Percentiles rank a stretch among this genome's conserved stretches.
These are phyloP conservation scores for Lasiosphaeris hirsuta DNA, from an alignment of 495 filamentous ascomycete genomes.

Conservation along the genomic window DNA sequence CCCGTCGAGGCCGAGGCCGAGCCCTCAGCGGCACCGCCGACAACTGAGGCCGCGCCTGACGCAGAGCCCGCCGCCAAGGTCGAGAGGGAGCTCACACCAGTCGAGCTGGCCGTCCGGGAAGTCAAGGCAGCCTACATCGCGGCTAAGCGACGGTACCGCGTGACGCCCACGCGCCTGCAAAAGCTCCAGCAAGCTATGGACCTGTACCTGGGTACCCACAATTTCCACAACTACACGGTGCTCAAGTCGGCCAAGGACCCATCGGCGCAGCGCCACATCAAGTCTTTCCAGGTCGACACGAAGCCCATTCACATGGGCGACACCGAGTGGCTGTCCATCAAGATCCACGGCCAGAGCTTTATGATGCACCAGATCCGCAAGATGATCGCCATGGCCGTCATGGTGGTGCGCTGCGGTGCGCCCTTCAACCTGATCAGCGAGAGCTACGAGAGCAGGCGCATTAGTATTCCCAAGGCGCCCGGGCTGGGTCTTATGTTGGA, in stretches of 20 bases:
- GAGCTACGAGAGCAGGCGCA: slow-evolving; percentile 60
- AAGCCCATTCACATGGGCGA: slow-evolving; percentile 79
- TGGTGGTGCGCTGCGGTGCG: slow-evolving; percentile 78
- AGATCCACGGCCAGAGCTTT: slow-evolving; percentile 95
- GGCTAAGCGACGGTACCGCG: slow-evolving; percentile 78
- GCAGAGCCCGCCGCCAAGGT: slow-evolving; percentile 14
- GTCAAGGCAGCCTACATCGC: slow-evolving; percentile 73
- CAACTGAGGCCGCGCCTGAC: slow-evolving; percentile 4
- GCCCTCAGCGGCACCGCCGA: neutral
- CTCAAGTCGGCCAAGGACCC: slow-evolving; percentile 76
- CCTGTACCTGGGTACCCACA: slow-evolving; percentile 74
- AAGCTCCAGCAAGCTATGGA: slow-evolving; percentile 68
- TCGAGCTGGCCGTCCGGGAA: slow-evolving; percentile 64
- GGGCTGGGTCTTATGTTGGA: slow-evolving; percentile 85
- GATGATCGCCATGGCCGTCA: slow-evolving; percentile 90
- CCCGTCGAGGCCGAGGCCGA: neutral
- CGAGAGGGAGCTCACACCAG: slow-evolving; percentile 37
- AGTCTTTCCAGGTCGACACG: slow-evolving; percentile 71
- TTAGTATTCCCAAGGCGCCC: slow-evolving; percentile 91
- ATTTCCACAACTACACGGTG: slow-evolving; percentile 96
- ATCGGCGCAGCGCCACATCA: slow-evolving; percentile 82
- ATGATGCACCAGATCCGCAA: slow-evolving; percentile 99
- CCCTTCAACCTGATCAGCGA: slow-evolving; percentile 62
- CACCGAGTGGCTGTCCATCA: slow-evolving; percentile 91
- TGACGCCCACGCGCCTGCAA: slow-evolving; percentile 63